Evolutionary conservation across 441 rosid genomes (phyloP).

Genomic region (Corymbia citriodora): DNA sequence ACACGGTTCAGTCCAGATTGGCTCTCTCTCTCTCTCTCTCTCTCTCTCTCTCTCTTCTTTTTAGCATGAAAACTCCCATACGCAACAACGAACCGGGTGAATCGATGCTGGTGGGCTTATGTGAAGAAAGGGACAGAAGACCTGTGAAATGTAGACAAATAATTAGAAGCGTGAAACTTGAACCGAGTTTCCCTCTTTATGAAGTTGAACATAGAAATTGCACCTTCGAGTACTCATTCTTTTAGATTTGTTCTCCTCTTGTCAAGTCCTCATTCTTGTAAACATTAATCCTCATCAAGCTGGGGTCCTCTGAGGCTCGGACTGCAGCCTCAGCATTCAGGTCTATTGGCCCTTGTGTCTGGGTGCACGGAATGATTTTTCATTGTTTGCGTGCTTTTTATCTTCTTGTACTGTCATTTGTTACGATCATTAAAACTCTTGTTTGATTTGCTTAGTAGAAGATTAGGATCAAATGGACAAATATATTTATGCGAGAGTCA

Average conservation of each 20-base stretch:
- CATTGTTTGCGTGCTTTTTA: not conserved
- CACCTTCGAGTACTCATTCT: not conserved
- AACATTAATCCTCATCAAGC: not conserved
- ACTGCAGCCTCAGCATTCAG: not conserved
- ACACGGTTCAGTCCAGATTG: not conserved
- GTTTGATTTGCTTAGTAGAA: not conserved
- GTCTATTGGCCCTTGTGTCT: fast-evolving
- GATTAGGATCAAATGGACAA: not conserved
- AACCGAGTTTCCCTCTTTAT: not conserved
- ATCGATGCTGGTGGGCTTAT: not conserved
- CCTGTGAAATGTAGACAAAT: not conserved
- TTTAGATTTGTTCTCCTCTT: not conserved
- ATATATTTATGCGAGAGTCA: not conserved
- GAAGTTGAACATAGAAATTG: not conserved
- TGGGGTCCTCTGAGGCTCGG: not conserved
- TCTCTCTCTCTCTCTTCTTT: not conserved
- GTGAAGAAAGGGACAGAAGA: not conserved
- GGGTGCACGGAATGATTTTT: too few species aligned
- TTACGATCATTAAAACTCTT: too few species aligned
- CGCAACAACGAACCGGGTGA: not conserved
- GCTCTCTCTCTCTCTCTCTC: not conserved
- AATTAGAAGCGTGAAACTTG: not conserved
- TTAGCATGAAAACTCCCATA: not conserved
- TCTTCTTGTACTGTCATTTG: too few species aligned
- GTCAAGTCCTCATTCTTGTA: too few species aligned